A percentile compares a stretch with the other conserved stretches of the same genome.
phyloP scores from a whole-genome alignment of 495 filamentous ascomycete species.

The Aspergillus avenaceus region DNA sequence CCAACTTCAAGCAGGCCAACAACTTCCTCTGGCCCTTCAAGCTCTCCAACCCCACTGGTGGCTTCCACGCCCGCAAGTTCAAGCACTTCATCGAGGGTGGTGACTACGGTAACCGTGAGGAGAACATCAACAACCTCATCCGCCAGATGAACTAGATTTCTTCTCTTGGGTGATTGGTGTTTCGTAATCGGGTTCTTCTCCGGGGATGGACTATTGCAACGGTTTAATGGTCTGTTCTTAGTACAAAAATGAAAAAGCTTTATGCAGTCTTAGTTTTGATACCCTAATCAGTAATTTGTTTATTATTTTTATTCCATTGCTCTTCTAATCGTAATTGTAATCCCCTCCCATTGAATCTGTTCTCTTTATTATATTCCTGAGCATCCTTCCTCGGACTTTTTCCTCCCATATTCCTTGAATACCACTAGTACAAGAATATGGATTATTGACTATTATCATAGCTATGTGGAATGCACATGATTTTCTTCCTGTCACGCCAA shows the following conservation, averaged over 20 bases:
- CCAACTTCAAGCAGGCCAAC: conserved; percentile 99
- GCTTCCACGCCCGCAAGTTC: conserved; percentile 95
- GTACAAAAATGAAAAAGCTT: conserved; percentile 31
- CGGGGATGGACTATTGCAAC: conserved; percentile 29
- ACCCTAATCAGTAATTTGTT: conserved; percentile 3
- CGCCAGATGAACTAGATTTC: conserved; percentile 92
- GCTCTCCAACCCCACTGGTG: conserved; percentile 93
- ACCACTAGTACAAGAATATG: no score
- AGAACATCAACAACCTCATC: conserved; percentile 96
- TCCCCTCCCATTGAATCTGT: background rate
- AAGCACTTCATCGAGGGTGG: conserved; percentile 99
- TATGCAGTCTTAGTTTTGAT: background rate
- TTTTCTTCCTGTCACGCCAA: no score
- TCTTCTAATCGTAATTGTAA: no score
- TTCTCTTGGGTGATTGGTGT: conserved; percentile 20
- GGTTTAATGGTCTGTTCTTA: conserved; percentile 41
- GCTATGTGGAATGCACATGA: no score
- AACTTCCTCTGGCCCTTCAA: conserved; percentile 99
- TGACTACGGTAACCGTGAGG: conserved; percentile 96
- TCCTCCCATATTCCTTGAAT: no score
- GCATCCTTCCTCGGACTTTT: no score
- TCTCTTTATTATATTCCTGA: no score
- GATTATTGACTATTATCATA: no score
- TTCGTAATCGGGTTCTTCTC: conserved; percentile 34
- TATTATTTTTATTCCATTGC: background rate